Base-by-base conservation (phyloP, 768 basidiomycete genomes). In the Naganishia onofrii region DNA sequence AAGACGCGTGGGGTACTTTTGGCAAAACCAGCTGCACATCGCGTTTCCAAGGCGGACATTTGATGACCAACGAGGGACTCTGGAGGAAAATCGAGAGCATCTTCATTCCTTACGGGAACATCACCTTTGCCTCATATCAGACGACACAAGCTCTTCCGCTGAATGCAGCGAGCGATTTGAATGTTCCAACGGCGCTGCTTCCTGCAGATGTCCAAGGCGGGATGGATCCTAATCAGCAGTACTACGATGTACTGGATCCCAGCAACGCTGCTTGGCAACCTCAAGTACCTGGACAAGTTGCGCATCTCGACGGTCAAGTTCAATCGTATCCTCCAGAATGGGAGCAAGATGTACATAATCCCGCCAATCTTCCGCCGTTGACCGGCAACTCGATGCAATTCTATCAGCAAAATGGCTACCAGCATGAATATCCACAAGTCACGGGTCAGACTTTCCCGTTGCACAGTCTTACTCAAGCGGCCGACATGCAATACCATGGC, bases 51-150 rank as follows among this genome's bases (percentile, higher is more conserved):
- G 78, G 78, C 32, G 74, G 75, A 64, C 78, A 81, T 69, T 71
- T 73, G 52, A 74, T 80, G 26, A 75, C 72, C 28, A 78, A 72
- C 31, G 80, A 80, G 63, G 80, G 80, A 0, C 71, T 79, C 12
- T 76, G 73, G 55, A 67, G 80, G 26, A 73, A 74, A 32, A 75
- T 81, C 51, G 73, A 73, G 29, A 77, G 78, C 46, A 76, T 80
- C 8, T 80, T 80, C 68, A 79, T 81, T 48, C 79, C 80, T 0
- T 81, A 81, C 69, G 80, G 80, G 0, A 72, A 60, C 23, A 66
- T 78, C 52, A 76, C 74, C 17, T 78, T 79, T 55, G 75, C 79
- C 12, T 80, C 77, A 52, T 80, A 78, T 64, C 79, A 80, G 66
- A 80, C 76, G n/a, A 75, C 68, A 5, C 66, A 72, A 52, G 68